Conservation (phyloP, 495 filamentous ascomycete species). For the Trypethelium eluteriae region DNA sequence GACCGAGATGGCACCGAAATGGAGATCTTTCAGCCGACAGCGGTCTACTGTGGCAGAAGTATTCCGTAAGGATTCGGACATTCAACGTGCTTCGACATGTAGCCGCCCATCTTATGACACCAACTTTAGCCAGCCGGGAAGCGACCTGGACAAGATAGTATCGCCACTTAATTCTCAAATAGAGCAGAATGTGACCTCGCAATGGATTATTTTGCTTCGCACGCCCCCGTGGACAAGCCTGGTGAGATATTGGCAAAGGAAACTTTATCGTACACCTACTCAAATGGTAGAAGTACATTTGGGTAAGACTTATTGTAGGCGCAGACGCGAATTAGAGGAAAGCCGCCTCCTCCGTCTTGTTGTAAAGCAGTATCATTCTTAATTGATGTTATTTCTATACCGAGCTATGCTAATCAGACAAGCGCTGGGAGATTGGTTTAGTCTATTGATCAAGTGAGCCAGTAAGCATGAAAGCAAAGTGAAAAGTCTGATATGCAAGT, state of each 20-base stretch:
- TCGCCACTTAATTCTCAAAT: no score
- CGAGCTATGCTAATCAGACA: conserved; percentile 1
- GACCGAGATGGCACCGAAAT: conserved; percentile 2
- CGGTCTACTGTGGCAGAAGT: not conserved
- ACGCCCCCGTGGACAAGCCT: no score
- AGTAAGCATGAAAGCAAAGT: conserved; percentile 4
- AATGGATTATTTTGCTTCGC: no score
- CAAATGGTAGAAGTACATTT: no score
- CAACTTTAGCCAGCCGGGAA: not conserved
- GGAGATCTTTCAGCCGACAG: not conserved
- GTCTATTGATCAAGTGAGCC: not conserved
- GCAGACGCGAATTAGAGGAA: no score
- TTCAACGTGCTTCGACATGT: not conserved
- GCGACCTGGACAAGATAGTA: no score
- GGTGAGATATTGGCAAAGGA: no score
- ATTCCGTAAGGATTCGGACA: not conserved
- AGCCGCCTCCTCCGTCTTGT: no score
- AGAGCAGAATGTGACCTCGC: no score
- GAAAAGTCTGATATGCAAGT: not conserved
- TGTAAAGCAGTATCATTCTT: not conserved
- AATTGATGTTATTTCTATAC: not conserved
- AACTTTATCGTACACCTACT: no score
- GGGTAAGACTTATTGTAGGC: no score
- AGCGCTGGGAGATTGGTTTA: not conserved
- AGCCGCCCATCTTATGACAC: not conserved